Percentiles rank a stretch among this genome's conserved stretches.
These are phyloP conservation scores for Anisodus acutangulus DNA, from an alignment of 257 asterid species.

Conservation along the genomic window DNA sequence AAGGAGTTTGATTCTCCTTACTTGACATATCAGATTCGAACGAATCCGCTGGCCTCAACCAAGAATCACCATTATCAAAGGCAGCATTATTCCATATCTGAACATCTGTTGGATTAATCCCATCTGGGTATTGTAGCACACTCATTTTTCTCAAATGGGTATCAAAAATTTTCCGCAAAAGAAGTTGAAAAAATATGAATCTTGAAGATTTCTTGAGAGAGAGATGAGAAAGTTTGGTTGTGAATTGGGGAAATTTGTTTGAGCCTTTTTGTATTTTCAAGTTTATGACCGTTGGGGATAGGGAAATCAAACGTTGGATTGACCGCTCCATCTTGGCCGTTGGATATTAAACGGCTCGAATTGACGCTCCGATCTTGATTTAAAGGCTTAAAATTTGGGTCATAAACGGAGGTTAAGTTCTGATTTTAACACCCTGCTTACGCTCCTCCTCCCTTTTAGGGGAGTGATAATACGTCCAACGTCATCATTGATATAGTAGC, in stretches of 20 bases:
- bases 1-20: slow-evolving; percentile 68
- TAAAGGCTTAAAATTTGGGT: slow-evolving; percentile 34
- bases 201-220: slow-evolving; percentile 36
- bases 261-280: slow-evolving; percentile 40
- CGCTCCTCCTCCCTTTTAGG: slow-evolving; percentile 22
- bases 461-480: not conserved
- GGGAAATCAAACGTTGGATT: slow-evolving; percentile 56
- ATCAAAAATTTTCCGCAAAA: slow-evolving; percentile 9
- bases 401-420: not conserved
- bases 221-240: slow-evolving; percentile 25
- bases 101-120: slow-evolving; percentile 57
- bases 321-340: slow-evolving; percentile 72
- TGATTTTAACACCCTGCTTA: not conserved
- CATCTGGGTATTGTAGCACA: slow-evolving; percentile 49
- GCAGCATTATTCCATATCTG: slow-evolving; percentile 97
- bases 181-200: slow-evolving; percentile 24
- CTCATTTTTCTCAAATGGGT: slow-evolving; percentile 52
- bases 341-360: slow-evolving; percentile 55
- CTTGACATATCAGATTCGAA: slow-evolving; percentile 60
- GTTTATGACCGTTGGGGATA: slow-evolving; percentile 72
- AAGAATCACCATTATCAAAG: slow-evolving; percentile 75
- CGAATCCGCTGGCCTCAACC: slow-evolving; percentile 66
- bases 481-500: not conserved
- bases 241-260: slow-evolving; percentile 1
- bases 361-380: slow-evolving; percentile 75